Evolutionary conservation across 441 rosid species (phyloP), one percentile per base, ranked within the genome.

Genomic region (Eruca vesicaria): DNA sequence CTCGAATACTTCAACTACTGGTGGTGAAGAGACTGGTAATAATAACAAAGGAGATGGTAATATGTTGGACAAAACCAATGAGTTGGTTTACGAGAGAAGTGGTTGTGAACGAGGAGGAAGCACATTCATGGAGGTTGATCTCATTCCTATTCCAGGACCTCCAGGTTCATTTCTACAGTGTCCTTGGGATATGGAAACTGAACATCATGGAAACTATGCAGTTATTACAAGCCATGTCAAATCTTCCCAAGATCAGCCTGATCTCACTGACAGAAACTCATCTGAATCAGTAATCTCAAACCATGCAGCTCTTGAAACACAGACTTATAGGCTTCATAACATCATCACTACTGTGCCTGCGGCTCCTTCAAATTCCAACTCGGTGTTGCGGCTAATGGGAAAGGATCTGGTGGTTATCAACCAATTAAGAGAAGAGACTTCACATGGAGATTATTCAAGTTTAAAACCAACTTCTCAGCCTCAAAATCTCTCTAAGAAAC

Each of bases 141-240:
- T 96, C 7, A 95, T 95, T 75, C 97, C 93, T 41, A 95, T 95
- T 73, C 99, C 99, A 9, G 98, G 99, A 63, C 99, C 99, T 41
- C 99, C 99, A 0, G 99, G 97, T 1, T 95, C 99, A 15, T 95
- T 93, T 83, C 82, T 95, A 80, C 94, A 92, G 1, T 93, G 99
- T 82, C 99, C 98, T 62, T 83, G 98, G 78, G 26, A 23, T 23
- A 23, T 23, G n/a, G n/a, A n/a, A n/a, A 85, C 86, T 62, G 99
- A 92, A 67, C 86, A 86, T 83, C 97, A 81, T 80, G 97, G 97
- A 57, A 93, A 87, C 83, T 88, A 94, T 20, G 93, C 96, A 28
- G 79, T 86, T 59, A 91, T 93, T 57, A 83, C 91, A 38, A 87
- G 90, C 80, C 90, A 86, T 36, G 87, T 84, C 80, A 90, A 86